Evolutionary conservation across 192 early-diverging fungal species (phyloP), one percentile per base, ranked within the genome.

Genomic region (Linnemannia hyalina): DNA sequence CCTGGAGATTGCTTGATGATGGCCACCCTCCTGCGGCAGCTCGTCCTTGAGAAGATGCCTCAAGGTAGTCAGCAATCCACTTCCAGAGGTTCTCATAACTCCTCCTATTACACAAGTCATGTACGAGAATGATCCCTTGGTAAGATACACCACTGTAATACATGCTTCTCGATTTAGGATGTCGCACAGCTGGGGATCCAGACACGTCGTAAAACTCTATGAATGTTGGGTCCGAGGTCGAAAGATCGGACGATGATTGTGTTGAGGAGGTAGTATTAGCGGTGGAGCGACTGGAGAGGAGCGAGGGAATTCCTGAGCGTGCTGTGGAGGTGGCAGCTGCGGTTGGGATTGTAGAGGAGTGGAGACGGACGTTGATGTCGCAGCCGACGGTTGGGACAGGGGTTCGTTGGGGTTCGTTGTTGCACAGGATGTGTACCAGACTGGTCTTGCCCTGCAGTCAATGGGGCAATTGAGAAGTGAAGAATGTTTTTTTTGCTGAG

Each of bases 151-250:
- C 88, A 29, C 72, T 77, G 47, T 93, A 93, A 74, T 90, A 91
- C 80, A 92, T 87, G 22, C 49, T 84, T 29, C 92, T 88, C n/a
- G 91, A 84, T n/a, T 75, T 81, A 32, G 78, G 86, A n/a, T 91
- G 89, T 68, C 89, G 69, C 2, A 86, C 84, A 36, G 79, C 79
- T 16, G 87, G 84, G 0, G 89, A 80, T 18, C 90, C 91, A 36
- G 88, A 85, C 26, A 93, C 65, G 69, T 93, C 92, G 78, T 92
- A 85, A 75, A 93, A 92, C 77, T 93, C 92, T 9, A 93, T 80
- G 63, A 93, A 93, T 73, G 88, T 86, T 65, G 82, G 68, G 41
- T 89, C 74, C 3, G 55, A 79, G 18, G 77, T 6, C 10, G 68
- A 49, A 8, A 11, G 57, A 15, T 52, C 49, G 40, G 57, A 44